A percentile compares a stretch with the other conserved stretches of the same genome.
These are phyloP conservation scores for Solanum phureja DNA, from an alignment of 257 asterid species.

Conservation along the genomic window DNA sequence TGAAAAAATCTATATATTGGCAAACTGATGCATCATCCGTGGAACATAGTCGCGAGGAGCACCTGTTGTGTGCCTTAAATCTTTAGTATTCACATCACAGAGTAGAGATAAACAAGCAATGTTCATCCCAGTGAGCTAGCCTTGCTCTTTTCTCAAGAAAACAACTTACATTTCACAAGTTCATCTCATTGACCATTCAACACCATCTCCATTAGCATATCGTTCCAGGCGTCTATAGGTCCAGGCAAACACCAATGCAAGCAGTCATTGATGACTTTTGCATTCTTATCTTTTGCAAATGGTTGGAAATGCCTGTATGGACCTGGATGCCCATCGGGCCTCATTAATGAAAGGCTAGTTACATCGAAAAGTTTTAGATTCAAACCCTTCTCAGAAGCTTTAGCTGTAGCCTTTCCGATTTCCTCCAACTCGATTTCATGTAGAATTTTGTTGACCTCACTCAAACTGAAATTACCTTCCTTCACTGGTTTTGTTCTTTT, in stretches of 20 bases:
- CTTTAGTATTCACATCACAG: background rate
- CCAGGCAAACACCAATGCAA: constrained; percentile 96
- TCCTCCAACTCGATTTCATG: constrained; percentile 42
- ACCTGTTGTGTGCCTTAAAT: background rate
- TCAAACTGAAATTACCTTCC: constrained; percentile 41
- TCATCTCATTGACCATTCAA: constrained; percentile 23
- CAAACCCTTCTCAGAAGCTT: constrained; percentile 39
- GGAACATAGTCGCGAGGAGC: background rate
- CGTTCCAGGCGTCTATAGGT: constrained; percentile 84
- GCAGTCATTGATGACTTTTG: constrained; percentile 45
- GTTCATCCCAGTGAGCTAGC: background rate
- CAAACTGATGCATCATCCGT: background rate
- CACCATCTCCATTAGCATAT: constrained; percentile 62
- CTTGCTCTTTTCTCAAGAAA: background rate
- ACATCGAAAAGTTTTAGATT: constrained; percentile 51
- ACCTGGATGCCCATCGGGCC: constrained; percentile 94
- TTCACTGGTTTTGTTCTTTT: constrained; percentile 40
- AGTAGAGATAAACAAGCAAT: background rate
- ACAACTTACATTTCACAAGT: background rate
- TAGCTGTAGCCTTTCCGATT: constrained; percentile 21
- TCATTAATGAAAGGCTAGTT: constrained; percentile 41
- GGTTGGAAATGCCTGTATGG: constrained; percentile 59
- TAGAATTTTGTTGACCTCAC: constrained; percentile 27
- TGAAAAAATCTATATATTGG: background rate
- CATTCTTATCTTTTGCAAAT: constrained; percentile 24